Conservation (phyloP, 2,329 filamentous ascomycete genomes). For the Cadophora sp. region DNA sequence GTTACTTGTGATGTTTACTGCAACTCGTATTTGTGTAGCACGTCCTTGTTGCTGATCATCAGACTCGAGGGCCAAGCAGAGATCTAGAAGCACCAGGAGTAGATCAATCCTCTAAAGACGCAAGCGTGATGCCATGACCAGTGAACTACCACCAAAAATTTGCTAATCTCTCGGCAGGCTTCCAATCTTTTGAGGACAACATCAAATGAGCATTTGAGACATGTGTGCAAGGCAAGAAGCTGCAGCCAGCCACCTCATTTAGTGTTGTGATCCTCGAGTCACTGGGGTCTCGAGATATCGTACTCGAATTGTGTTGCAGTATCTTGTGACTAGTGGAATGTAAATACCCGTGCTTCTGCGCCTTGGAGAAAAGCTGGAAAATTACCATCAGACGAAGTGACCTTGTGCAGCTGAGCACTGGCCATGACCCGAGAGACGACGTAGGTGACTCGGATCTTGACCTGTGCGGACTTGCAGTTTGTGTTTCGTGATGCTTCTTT, state of each 20-base stretch:
- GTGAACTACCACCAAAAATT: neutral
- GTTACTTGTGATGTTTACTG: neutral
- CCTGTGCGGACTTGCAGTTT: neutral
- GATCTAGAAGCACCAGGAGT: neutral
- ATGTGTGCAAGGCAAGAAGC: slow-evolving; percentile 10
- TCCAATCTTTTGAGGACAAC: neutral
- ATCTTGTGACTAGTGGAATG: slow-evolving; percentile 10
- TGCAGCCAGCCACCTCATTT: slow-evolving; percentile 17
- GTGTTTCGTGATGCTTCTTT: slow-evolving; percentile 3
- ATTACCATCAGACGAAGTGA: slow-evolving; percentile 9
- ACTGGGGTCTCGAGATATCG: neutral
- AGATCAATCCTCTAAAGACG: slow-evolving; percentile 11
- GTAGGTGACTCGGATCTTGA: neutral
- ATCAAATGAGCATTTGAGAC: slow-evolving; percentile 7
- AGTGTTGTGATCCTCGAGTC: slow-evolving; percentile 4
- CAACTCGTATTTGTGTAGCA: neutral
- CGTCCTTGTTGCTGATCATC: neutral
- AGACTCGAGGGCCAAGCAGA: neutral
- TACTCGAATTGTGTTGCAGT: slow-evolving; percentile 6
- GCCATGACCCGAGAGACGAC: neutral
- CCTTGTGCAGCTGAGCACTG: neutral
- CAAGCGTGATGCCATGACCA: slow-evolving; percentile 5
- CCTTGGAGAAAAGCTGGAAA: slow-evolving; percentile 5
- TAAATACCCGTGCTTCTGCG: slow-evolving; percentile 2
- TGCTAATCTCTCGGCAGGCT: neutral